Conservation (phyloP, 768 basidiomycete species). For the Strobilomyces confusus region DNA sequence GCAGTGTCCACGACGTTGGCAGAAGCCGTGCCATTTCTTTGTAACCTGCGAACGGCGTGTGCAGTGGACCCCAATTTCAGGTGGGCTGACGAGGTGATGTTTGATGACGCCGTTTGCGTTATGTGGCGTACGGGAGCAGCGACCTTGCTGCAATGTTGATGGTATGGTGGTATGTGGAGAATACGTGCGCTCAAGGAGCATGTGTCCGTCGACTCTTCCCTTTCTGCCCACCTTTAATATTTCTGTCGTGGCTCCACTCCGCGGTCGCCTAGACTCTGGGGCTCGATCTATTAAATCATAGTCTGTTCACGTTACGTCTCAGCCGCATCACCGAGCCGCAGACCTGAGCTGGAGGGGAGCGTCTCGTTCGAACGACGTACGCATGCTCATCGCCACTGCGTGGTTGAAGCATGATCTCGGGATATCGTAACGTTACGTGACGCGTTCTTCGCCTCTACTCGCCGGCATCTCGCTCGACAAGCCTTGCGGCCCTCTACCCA, state of each 20-base stretch:
- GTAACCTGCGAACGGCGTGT: conserved; percentile 43
- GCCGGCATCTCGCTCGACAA: conserved; percentile 5
- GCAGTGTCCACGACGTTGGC: conserved; percentile 58
- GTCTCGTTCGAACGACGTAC: conserved; percentile 6
- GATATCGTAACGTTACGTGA: conserved; percentile 30
- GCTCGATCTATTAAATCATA: conserved; percentile 18
- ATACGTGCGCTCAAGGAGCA: conserved; percentile 17
- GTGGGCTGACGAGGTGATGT: conserved; percentile 17
- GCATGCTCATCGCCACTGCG: conserved; percentile 30
- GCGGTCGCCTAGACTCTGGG: conserved; percentile 15
- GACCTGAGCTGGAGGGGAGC: neutral
- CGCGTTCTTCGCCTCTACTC: neutral
- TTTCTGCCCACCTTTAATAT: conserved; percentile 15
- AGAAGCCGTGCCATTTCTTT: conserved; percentile 82
- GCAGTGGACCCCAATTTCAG: conserved; percentile 20
- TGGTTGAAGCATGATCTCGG: conserved; percentile 27
- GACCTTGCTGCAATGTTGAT: conserved; percentile 31
- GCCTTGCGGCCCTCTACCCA: conserved; percentile 10
- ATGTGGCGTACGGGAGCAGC: conserved; percentile 27
- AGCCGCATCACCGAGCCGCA: conserved; percentile 7
- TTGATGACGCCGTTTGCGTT: conserved; percentile 30
- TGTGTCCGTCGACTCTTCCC: conserved; percentile 6
- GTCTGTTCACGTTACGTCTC: conserved; percentile 17
- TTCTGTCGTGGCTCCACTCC: conserved; percentile 7
- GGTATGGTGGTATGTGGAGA: conserved; percentile 24